These are phyloP conservation scores for Fusarium illudens DNA, from an alignment of 2,329 filamentous ascomycete genomes.

Conservation along the genomic window DNA sequence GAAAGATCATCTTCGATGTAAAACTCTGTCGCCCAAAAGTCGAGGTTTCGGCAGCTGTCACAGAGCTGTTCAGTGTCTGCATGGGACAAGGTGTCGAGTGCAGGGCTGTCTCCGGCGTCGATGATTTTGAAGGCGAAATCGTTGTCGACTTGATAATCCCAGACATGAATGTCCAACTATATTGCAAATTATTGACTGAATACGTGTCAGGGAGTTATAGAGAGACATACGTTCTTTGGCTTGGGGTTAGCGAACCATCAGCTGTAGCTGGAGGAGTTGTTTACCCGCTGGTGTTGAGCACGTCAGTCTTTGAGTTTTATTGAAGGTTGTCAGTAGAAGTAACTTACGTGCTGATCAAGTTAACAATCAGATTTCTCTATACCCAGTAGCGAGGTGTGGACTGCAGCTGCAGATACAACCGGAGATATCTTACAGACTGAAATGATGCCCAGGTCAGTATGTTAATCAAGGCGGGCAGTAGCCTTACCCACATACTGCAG, in stretches of 20 bases:
- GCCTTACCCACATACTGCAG: neutral
- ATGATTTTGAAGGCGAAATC: neutral
- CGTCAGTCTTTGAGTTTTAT: neutral
- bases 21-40: neutral
- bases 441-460: neutral
- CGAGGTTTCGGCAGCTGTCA: neutral
- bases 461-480: neutral
- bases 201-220: neutral
- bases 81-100: neutral
- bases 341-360: neutral
- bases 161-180: slow-evolving; percentile 6
- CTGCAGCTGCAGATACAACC: neutral
- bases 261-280: neutral
- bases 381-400: no score
- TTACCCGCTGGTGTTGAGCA: neutral
- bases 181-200: neutral
- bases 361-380: neutral
- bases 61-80: neutral
- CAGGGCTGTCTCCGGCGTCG: neutral
- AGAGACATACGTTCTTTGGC: neutral
- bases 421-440: neutral
- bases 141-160: slow-evolving; percentile 7
- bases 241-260: neutral
- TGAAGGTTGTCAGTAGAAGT: neutral
- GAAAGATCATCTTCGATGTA: neutral